Evolutionary conservation across 2,329 filamentous ascomycete species (phyloP).

Genomic region (Arthrobotrys megalospora): DNA sequence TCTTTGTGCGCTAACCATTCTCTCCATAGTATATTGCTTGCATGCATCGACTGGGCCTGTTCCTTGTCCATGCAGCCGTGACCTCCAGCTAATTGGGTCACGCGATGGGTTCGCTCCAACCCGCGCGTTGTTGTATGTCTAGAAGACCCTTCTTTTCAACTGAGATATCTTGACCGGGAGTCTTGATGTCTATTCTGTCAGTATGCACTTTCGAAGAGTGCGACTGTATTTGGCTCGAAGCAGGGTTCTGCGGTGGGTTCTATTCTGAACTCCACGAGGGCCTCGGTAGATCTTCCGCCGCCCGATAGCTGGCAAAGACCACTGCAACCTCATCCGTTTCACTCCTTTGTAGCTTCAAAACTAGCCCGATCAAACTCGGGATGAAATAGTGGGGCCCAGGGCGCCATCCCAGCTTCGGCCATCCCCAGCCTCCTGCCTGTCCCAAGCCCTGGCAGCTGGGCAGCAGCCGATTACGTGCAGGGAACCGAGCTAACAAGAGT

Average conservation of each 20-base stretch:
- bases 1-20: not conserved
- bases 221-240: not conserved
- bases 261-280: not conserved
- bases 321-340: slow-evolving; percentile 13
- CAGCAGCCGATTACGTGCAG: slow-evolving; percentile 21
- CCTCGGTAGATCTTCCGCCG: slow-evolving; percentile 1
- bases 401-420: slow-evolving; percentile 24
- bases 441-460: slow-evolving; percentile 33
- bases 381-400: slow-evolving; percentile 32
- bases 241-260: not conserved
- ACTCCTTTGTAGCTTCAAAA: slow-evolving; percentile 19
- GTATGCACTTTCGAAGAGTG: not conserved
- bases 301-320: not conserved
- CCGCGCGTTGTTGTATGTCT: slow-evolving; percentile 35
- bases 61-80: slow-evolving; percentile 26
- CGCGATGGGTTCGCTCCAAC: slow-evolving; percentile 49
- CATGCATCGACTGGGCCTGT: slow-evolving; percentile 5
- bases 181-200: not conserved
- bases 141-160: slow-evolving; percentile 2
- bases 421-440: slow-evolving; percentile 43
- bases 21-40: not conserved
- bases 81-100: slow-evolving; percentile 39
- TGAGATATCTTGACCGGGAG: not conserved
- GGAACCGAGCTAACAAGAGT: not conserved
- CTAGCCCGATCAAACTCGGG: slow-evolving; percentile 19